Evolutionary conservation across 371 early-diverging fungal genomes (phyloP).

Genomic region (Mucor sp.): DNA sequence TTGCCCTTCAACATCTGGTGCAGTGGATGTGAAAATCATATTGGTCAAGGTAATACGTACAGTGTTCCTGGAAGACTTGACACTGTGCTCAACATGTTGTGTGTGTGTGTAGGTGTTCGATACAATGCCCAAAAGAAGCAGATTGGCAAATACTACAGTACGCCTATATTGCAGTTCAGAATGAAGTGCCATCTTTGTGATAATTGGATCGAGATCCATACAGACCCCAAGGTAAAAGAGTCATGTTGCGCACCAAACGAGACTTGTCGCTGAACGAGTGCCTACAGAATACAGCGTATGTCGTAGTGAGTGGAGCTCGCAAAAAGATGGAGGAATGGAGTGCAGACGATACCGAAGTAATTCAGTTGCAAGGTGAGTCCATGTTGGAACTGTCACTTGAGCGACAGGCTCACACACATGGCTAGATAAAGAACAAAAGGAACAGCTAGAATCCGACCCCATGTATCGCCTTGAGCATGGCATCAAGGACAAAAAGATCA

Average conservation of each 20-base stretch:
- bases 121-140: slow-evolving; percentile 96
- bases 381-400: neutral
- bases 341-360: slow-evolving; percentile 71
- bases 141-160: slow-evolving; percentile 86
- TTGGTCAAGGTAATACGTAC: slow-evolving; percentile 78
- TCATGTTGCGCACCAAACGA: neutral
- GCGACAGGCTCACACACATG: neutral
- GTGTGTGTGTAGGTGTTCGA: slow-evolving; percentile 65
- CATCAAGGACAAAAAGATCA: slow-evolving; percentile 55
- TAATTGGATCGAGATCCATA: slow-evolving; percentile 89
- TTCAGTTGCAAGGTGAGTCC: slow-evolving; percentile 50
- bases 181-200: slow-evolving; percentile 92
- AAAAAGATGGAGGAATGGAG: slow-evolving; percentile 77
- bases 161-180: slow-evolving; percentile 87
- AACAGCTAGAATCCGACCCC: slow-evolving; percentile 61
- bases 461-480: slow-evolving; percentile 74
- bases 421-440: slow-evolving; percentile 59
- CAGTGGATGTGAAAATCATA: slow-evolving; percentile 78
- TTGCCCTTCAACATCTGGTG: slow-evolving; percentile 94
- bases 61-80: no score
- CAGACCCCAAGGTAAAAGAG: slow-evolving; percentile 84
- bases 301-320: slow-evolving; percentile 76
- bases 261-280: neutral
- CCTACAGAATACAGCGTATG: slow-evolving; percentile 75
- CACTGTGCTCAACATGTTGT: no score